Percentiles rank a stretch among this genome's conserved stretches.
phyloP scores from a whole-genome alignment of 345 rosid species.

The Salix udensis region DNA sequence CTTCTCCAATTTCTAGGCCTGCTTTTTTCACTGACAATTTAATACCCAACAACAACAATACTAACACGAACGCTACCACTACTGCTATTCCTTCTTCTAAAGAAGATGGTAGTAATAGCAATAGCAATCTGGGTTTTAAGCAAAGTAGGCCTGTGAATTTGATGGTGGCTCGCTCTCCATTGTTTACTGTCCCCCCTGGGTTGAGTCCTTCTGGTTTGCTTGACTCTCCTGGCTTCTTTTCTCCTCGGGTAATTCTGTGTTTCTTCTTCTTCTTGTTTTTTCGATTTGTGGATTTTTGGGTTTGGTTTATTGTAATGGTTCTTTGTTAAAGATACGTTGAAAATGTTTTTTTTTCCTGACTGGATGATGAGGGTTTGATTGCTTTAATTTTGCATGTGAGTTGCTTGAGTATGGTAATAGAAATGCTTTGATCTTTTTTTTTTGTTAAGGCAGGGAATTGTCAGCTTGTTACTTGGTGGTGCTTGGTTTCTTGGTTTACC shows the following conservation, averaged over 20 bases:
- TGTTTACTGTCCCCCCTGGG: constrained; percentile 79
- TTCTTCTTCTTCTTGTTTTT: neutral
- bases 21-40: constrained; percentile 16
- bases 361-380: neutral
- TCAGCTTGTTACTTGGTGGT: neutral
- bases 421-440: neutral
- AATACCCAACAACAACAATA: neutral
- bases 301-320: neutral
- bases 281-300: constrained; percentile 2
- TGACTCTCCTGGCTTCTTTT: constrained; percentile 60
- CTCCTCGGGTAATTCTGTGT: constrained; percentile 58
- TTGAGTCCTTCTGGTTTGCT: constrained; percentile 92
- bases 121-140: constrained; percentile 43
- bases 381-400: neutral
- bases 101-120: constrained; percentile 35
- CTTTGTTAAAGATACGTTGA: neutral
- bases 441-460: neutral
- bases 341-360: neutral
- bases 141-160: constrained; percentile 44
- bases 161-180: constrained; percentile 48
- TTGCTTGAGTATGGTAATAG: neutral
- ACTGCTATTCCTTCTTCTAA: neutral
- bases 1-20: constrained; percentile 50
- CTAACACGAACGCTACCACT: neutral
- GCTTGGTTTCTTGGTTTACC: neutral